Base-by-base conservation (phyloP, 2,329 filamentous ascomycete genomes). In the Colletotrichum paranaense region DNA sequence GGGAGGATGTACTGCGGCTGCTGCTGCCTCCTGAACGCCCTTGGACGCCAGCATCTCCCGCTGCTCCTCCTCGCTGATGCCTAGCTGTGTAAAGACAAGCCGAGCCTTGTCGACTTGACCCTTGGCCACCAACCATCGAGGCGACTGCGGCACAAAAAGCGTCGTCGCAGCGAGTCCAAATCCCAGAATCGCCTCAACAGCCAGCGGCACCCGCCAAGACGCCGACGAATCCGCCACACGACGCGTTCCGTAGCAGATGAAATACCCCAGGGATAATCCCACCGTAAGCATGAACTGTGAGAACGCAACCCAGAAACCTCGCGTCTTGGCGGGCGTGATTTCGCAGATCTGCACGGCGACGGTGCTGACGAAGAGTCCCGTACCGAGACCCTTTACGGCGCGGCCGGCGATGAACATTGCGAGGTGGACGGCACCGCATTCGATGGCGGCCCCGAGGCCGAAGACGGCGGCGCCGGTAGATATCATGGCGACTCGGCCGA, bases 191-290 rank as follows among this genome's bases (percentile, higher is more conserved):
- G 85, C 84, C 3, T 81, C 80, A 1, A 84, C 76, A 0, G 83
- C 84, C 1, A 89, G 81, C 0, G 90, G 90, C 0, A 89, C 80
- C 1, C 89, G 83, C 90, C 90, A 92, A 1, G 88, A 87, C 1
- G 89, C 77, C 0, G 87, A 87, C 1, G 84, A 85, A 0, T 78
- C 65, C 0, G 74, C 68, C 1, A 90, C 81, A 1, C 81, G 77
- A 0, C 85, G 82, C 9, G 87, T 88, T n/a, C 88, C 90, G 72
- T 92, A 92, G 76, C 89, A 91, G 4, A 85, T 86, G 77, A 92
- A 92, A 76, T 88, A 92, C 0, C 90, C 90, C 0, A 83, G 73
- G 1, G 87, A 85, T 0, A 92, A 77, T 0, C 89, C 90, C 2
- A 85, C 62, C 0, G 86, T 86, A 46, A 87, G 88, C 2, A 87